A percentile compares a stretch with the other conserved stretches of the same genome.
phyloP scores from a whole-genome alignment of 306 rosid species.

The Arachis stenosperma region DNA sequence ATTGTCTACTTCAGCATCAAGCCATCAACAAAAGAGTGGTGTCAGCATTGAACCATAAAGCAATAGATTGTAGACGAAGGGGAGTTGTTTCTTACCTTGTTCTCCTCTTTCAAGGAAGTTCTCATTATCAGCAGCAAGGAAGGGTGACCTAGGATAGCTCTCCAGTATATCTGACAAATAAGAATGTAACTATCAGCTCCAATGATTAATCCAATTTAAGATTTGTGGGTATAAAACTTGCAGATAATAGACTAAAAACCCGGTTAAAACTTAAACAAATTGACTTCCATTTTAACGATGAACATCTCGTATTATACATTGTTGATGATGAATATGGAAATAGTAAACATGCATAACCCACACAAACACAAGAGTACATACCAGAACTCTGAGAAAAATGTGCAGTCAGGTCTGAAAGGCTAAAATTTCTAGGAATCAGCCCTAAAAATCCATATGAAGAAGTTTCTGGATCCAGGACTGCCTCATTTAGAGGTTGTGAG shows the following conservation, averaged over 20 bases:
- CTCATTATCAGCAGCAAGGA: conserved; percentile 65
- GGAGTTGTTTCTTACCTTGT: conserved; percentile 57
- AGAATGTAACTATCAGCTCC: conserved; percentile 22
- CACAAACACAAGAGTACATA: conserved; percentile 39
- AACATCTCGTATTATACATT: conserved; percentile 8
- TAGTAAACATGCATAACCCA: conserved; percentile 1
- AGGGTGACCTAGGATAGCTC: conserved; percentile 76
- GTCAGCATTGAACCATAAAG: conserved; percentile 36
- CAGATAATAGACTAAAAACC: background rate
- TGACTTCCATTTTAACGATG: conserved; percentile 6
- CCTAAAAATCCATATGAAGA: conserved; percentile 72
- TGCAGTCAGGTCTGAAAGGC: conserved; percentile 83
- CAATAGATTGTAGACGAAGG: conserved; percentile 18
- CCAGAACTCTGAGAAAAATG: conserved; percentile 88
- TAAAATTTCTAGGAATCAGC: conserved; percentile 81
- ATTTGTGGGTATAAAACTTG: conserved; percentile 15
- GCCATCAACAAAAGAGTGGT: conserved; percentile 31
- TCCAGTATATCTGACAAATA: conserved; percentile 76
- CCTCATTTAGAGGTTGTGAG: conserved; percentile 59
- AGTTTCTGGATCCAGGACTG: conserved; percentile 61
- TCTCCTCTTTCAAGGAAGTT: conserved; percentile 71
- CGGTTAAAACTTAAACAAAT: conserved; percentile 1
- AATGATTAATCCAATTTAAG: conserved; percentile 10
- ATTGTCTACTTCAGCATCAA: conserved; percentile 52
- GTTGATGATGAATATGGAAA: background rate